Conservation (phyloP, 306 rosid genomes). For the Vicia faba region DNA sequence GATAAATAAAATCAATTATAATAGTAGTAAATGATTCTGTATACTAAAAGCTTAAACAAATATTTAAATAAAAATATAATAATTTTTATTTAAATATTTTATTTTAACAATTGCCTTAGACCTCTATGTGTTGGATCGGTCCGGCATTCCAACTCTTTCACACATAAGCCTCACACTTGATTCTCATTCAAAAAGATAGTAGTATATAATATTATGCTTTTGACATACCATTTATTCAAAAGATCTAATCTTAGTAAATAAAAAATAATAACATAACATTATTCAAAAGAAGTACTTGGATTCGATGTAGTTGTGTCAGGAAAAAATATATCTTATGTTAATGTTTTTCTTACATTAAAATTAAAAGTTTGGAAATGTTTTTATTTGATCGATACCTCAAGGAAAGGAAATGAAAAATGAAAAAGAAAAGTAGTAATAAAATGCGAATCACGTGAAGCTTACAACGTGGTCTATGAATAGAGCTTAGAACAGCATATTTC, state of each 20-base stretch:
- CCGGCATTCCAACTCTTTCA: slow-evolving; percentile 44
- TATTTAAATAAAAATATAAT: too few relatives aligned
- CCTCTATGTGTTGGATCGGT: too few relatives aligned
- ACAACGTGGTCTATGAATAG: background rate
- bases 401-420: background rate
- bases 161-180: slow-evolving; percentile 26
- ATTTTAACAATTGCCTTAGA: too few relatives aligned
- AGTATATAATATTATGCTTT: background rate
- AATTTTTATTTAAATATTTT: too few relatives aligned
- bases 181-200: slow-evolving; percentile 13
- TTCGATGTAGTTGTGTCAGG: slow-evolving; percentile 17
- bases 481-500: background rate
- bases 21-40: too few relatives aligned
- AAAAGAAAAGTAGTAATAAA: background rate
- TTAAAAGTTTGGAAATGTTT: background rate
- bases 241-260: too few relatives aligned
- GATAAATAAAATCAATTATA: too few relatives aligned
- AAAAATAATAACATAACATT: background rate
- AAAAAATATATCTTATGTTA: too few relatives aligned
- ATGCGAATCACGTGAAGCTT: slow-evolving; percentile 20
- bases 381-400: background rate
- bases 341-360: background rate
- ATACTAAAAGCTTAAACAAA: too few relatives aligned
- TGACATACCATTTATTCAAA: too few relatives aligned
- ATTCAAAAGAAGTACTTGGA: slow-evolving; percentile 4